Evolutionary conservation across 176 grass and related monocot genomes (phyloP).

Genomic region (Ampelocalamus luodianensis): DNA sequence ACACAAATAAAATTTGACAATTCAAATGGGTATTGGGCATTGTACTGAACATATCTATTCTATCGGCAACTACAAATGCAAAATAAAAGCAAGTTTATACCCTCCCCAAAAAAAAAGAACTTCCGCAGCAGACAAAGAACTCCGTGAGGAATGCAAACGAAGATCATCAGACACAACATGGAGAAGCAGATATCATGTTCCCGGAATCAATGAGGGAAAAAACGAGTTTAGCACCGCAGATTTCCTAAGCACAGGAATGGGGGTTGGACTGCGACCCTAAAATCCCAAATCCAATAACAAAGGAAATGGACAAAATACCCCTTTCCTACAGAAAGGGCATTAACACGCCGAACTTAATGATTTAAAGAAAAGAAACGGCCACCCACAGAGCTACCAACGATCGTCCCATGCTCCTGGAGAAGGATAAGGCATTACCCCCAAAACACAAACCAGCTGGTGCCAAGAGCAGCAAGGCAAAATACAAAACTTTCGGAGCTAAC

Average conservation of each 20-base stretch:
- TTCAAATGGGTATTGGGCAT: neutral
- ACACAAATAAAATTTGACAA: neutral
- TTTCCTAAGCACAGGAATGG: neutral
- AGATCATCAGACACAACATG: neutral
- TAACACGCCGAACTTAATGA: neutral
- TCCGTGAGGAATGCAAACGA: neutral
- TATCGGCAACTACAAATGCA: neutral
- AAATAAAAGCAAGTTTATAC: neutral
- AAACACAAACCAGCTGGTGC: neutral
- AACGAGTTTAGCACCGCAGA: neutral
- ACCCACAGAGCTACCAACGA: neutral
- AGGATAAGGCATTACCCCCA: neutral
- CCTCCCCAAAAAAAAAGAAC: too few species aligned
- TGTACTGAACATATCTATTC: too few species aligned
- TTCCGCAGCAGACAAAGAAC: neutral
- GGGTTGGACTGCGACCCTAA: neutral
- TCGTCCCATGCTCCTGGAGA: neutral
- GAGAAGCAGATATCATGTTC: neutral
- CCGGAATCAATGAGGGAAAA: neutral
- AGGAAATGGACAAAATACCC: neutral
- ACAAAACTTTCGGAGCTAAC: neutral
- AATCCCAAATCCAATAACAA: neutral
- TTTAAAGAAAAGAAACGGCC: neutral
- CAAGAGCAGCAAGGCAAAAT: neutral
- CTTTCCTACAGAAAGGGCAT: neutral